Evolutionary conservation across 805 yeast species (phyloP).

Genomic region (Yamadazyma sp.): DNA sequence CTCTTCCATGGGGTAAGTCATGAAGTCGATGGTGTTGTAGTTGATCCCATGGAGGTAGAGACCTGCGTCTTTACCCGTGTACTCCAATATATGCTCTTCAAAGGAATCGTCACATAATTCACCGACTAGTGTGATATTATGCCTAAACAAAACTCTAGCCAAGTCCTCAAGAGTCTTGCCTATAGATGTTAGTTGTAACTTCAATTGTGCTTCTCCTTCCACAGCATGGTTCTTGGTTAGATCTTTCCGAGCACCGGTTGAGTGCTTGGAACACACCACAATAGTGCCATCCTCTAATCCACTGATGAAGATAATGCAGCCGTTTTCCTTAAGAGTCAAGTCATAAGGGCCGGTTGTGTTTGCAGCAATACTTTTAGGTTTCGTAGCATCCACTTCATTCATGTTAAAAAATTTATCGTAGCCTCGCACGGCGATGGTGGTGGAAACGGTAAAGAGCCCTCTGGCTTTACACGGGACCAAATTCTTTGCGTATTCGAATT

Average conservation of each 20-base stretch:
- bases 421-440: constrained; percentile 71
- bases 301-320: constrained; percentile 83
- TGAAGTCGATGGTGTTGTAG: constrained; percentile 58
- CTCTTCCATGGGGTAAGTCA: constrained; percentile 58
- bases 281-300: constrained; percentile 75
- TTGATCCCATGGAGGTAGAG: constrained; percentile 89
- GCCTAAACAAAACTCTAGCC: constrained; percentile 51
- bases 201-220: constrained; percentile 63
- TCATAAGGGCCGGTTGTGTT: constrained; percentile 73
- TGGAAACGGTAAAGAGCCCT: constrained; percentile 67
- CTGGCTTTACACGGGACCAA: constrained; percentile 76
- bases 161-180: constrained; percentile 49
- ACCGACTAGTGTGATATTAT: constrained; percentile 79
- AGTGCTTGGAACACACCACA: constrained; percentile 87
- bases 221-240: constrained; percentile 65
- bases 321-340: constrained; percentile 85
- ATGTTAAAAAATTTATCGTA: constrained; percentile 93
- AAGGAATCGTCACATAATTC: constrained; percentile 91
- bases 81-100: constrained; percentile 90
- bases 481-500: constrained; percentile 76
- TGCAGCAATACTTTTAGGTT: constrained; percentile 43
- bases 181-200: constrained; percentile 45
- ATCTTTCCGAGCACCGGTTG: constrained; percentile 69
- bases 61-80: constrained; percentile 67
- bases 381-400: constrained; percentile 59